A percentile compares a stretch with the other conserved stretches of the same genome.
These are phyloP conservation scores for Acacia melanoxylon DNA, from an alignment of 306 rosid species.

Conservation along the genomic window DNA sequence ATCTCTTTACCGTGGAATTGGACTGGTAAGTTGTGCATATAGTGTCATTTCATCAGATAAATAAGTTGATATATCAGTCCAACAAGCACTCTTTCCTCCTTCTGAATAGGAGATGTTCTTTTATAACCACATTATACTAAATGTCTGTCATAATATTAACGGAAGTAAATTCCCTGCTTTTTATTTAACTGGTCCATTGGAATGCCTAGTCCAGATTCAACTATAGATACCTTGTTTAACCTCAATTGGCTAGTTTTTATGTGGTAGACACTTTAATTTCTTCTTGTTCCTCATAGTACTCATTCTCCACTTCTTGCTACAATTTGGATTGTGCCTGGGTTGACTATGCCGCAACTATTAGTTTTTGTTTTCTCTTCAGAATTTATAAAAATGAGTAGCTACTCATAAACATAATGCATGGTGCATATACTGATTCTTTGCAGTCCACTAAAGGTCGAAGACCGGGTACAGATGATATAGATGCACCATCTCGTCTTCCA, in stretches of 20 bases:
- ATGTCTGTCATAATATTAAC: background rate
- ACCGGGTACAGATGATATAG: slow-evolving; percentile 76
- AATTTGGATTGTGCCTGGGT: background rate
- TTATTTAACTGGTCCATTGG: background rate
- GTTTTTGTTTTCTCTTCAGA: background rate
- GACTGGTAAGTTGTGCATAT: slow-evolving; percentile 63
- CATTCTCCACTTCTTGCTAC: background rate
- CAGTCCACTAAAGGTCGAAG: slow-evolving; percentile 90
- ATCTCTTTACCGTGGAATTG: slow-evolving; percentile 90
- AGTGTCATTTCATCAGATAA: background rate
- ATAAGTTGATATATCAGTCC: background rate
- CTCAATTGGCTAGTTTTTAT: background rate
- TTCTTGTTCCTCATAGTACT: background rate
- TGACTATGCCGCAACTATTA: background rate
- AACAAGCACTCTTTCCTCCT: background rate
- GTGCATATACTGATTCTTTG: slow-evolving; percentile 35
- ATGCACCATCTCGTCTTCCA: slow-evolving; percentile 89
- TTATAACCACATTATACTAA: background rate
- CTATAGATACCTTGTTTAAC: background rate
- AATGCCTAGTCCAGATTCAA: background rate
- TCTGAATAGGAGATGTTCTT: background rate
- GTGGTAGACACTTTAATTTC: background rate
- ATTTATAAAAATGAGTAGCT: slow-evolving; percentile 6
- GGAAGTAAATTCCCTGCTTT: background rate
- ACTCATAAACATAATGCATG: background rate